phyloP scores from a whole-genome alignment of 805 yeast genomes.

The Saccharomycopsis sp. region DNA sequence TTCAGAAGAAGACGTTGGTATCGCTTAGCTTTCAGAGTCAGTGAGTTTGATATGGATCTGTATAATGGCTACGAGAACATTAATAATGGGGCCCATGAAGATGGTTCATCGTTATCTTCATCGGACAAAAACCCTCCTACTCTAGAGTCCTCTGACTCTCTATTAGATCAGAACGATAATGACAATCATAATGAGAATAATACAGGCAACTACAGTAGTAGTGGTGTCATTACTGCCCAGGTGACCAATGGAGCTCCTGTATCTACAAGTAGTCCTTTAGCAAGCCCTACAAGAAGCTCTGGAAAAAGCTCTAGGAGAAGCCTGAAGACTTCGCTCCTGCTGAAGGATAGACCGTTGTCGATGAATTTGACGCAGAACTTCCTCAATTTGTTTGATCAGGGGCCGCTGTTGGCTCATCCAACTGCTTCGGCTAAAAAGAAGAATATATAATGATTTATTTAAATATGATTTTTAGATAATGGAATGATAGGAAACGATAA shows the following conservation, averaged over 20 bases:
- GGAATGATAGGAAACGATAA: too few species aligned
- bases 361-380: not conserved
- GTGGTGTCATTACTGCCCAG: not conserved
- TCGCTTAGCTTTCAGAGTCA: slow-evolving; percentile 26
- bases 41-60: not conserved
- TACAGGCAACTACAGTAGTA: too few species aligned
- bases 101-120: not conserved
- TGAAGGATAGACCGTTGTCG: not conserved
- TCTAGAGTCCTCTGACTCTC: not conserved
- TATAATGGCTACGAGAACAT: not conserved
- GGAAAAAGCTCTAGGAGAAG: not conserved
- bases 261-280: not conserved
- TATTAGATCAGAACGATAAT: not conserved
- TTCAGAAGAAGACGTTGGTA: slow-evolving; percentile 68
- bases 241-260: not conserved
- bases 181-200: not conserved
- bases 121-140: slow-evolving; percentile 1
- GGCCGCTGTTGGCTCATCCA: not conserved
- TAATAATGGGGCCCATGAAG: not conserved
- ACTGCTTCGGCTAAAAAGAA: not conserved
- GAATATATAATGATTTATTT: too few species aligned
- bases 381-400: not conserved
- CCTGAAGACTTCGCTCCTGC: not conserved
- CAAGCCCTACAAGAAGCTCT: not conserved
- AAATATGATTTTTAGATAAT: too few species aligned